phyloP scores from a whole-genome alignment of 495 filamentous ascomycete genomes.

The Massariosphaeria phaeospora region DNA sequence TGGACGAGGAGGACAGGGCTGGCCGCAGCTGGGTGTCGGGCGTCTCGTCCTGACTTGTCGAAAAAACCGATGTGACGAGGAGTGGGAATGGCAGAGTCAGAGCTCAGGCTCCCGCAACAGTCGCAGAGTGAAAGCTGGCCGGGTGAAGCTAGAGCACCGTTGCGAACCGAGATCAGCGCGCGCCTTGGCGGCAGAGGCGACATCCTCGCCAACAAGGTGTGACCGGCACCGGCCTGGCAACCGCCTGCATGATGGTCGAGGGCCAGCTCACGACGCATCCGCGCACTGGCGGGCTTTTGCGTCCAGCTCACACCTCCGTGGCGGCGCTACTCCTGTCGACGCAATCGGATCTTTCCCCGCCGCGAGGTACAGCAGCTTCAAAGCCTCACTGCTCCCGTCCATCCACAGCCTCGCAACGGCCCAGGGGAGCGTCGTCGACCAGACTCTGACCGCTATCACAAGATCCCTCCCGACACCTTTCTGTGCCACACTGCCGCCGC shows the following conservation, averaged over 20 bases:
- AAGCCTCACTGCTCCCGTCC: no score
- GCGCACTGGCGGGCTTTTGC: background rate
- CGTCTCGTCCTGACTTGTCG: constrained; percentile 1
- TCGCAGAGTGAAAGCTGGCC: no score
- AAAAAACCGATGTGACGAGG: constrained; percentile 6
- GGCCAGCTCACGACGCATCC: background rate
- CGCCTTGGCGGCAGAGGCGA: no score
- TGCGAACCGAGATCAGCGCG: no score
- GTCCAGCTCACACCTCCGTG: background rate
- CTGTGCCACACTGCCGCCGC: constrained; percentile 17
- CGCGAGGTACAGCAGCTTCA: no score
- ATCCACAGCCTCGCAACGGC: constrained; percentile 8
- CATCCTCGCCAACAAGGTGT: no score
- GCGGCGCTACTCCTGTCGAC: background rate
- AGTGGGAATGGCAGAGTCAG: background rate
- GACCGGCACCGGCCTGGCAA: background rate
- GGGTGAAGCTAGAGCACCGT: no score
- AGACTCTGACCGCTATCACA: constrained; percentile 18
- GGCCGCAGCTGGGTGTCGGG: background rate
- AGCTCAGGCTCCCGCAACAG: background rate
- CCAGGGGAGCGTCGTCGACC: no score
- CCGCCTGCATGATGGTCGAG: background rate
- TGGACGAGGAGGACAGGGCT: background rate
- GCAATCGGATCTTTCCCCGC: no score
- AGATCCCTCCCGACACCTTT: background rate